phyloP scores from a whole-genome alignment of 768 basidiomycete species.

The Asterophora parasitica region DNA sequence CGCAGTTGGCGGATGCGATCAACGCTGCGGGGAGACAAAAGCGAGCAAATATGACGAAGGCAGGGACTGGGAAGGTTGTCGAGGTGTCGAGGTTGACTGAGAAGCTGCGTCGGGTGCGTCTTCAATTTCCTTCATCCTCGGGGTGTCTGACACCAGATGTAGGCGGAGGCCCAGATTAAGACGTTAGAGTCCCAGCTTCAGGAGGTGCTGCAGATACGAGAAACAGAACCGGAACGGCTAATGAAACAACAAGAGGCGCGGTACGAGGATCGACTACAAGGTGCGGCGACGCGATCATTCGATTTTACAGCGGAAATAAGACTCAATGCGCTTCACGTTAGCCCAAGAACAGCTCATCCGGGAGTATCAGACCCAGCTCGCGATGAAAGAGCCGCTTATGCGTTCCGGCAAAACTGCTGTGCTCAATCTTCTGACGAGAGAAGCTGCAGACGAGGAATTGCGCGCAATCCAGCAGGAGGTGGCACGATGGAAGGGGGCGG shows the following conservation, averaged over 20 bases:
- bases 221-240: constrained; percentile 61
- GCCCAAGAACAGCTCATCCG: constrained; percentile 54
- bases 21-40: constrained; percentile 13
- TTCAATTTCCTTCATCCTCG: not conserved
- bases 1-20: constrained; percentile 11
- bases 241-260: constrained; percentile 44
- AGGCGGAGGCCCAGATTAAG: constrained; percentile 43
- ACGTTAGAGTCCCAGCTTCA: constrained; percentile 52
- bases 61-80: constrained; percentile 7
- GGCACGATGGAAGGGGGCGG: constrained; percentile 33
- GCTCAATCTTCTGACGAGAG: constrained; percentile 67
- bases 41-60: constrained; percentile 2
- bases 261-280: constrained; percentile 46
- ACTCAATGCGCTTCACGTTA: constrained; percentile 20
- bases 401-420: constrained; percentile 44
- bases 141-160: not conserved
- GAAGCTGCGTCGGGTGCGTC: constrained; percentile 23
- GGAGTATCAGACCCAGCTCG: constrained; percentile 50
- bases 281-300: constrained; percentile 31
- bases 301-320: not conserved
- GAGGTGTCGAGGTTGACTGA: constrained; percentile 18
- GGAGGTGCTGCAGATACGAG: constrained; percentile 50
- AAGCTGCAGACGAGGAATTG: constrained; percentile 69
- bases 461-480: constrained; percentile 46
- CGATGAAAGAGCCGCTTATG: constrained; percentile 51